Base-by-base conservation (phyloP, 441 rosid genomes). In the Pelargonium fulgidum region DNA sequence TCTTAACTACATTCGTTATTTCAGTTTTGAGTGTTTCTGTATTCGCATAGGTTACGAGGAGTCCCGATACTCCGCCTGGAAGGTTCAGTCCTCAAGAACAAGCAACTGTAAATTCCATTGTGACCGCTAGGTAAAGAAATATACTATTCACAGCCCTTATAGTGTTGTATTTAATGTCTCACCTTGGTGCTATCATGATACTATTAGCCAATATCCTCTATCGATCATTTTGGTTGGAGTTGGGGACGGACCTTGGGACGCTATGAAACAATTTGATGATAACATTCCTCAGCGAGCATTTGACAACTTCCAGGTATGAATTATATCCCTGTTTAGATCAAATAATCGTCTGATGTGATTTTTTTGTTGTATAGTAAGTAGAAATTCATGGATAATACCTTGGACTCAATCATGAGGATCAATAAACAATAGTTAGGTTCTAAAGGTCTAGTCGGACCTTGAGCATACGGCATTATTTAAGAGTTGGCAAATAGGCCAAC, bases 241-340 rank as follows among this genome's bases (percentile, higher is more conserved):
- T 29, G 98, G 98, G 70, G 98, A 91, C 80, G 98, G 98, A 67
- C 98, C 98, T 6, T 93, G 98, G 98, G 89, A 93, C 69, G 80
- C 95, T 13, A 86, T 91, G 97, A 70, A 87, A 72, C 86, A 85
- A 26, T 93, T 93, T 58, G 98, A 93, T 73, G 98, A 93, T 81
- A 87, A 86, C 61, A 88, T 91, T 75, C 96, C 95, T 63, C 88
- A 85, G 5, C 96, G 99, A 0, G 83, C 82, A 47, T 91, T 93
- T 62, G 99, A 93, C 78, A 93, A 93, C 84, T 91, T 93, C 77
- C 97, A 93, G 97, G 99, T 89, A 81, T 13, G 19, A 24, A 24
- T n/a, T 3, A 39, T 39, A 39, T 7, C 10, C 42, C 9, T 0
- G 42, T 7, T 39, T 39, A 39, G 42, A 39, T 10, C 42, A 39